Evolutionary conservation across 345 rosid genomes (phyloP), one percentile per base, ranked within the genome.

Genomic region (Populus alba): DNA sequence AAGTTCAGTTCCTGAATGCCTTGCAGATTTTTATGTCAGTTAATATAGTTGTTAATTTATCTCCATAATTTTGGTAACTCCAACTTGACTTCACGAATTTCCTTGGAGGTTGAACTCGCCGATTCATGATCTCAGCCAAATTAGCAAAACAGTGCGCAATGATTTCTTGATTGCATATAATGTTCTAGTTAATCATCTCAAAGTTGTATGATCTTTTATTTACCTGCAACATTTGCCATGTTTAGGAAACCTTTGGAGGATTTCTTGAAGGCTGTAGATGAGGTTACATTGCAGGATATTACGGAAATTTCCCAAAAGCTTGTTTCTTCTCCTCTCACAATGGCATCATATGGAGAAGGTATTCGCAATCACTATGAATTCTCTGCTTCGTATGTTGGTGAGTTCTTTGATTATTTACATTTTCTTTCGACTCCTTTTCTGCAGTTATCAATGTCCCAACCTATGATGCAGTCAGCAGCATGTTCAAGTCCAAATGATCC

Each of bases 321-420:
- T 33, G 82, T 95, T 23, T 87, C 98, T 33, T 91, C 91, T 25
- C 94, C 97, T 75, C 88, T 95, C 71, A 90, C 98, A 71, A 91
- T 95, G 93, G 94, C 92, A 67, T 87, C 93, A 38, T 88, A 89
- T 1, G 97, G 98, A 66, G 97, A 93, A 74, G 98, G 98, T 95
- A 90, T 61, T 59, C 68, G 22, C 63, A 70, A 11, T 41, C 22
- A 23, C 10, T 39, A 37, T 18, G 29, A 77, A 55, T 69, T 35
- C 67, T 20, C 43, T 59, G 22, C 17, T 15, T 31, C 11, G 27
- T 33, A 22, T 18, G 41, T 11, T 41, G 3, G 33, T 1, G 31
- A 33, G 6, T 47, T 66, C 71, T n/a, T 33, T 61, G 20, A 17
- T 66, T 22, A 70, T 77, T 47, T 41, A 78, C 49, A 8, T 67